Evolutionary conservation across 2,329 filamentous ascomycete species (phyloP).

Genomic region (Talaromyces sp.): DNA sequence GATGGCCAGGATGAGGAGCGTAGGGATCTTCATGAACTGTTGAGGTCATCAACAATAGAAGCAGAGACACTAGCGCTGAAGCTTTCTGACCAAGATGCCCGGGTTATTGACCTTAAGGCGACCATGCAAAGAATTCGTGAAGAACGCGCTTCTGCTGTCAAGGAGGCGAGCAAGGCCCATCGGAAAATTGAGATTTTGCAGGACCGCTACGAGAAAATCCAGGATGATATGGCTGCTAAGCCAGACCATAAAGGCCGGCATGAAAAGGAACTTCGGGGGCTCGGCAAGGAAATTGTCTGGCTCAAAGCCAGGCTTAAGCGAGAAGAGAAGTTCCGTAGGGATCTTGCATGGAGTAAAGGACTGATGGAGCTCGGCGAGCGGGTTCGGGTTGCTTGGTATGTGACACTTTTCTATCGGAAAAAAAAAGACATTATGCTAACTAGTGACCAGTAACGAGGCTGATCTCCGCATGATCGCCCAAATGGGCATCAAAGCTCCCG

Average conservation of each 20-base stretch:
- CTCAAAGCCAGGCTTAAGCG: conserved; percentile 75
- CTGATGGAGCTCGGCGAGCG: conserved; percentile 76
- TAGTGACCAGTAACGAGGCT: conserved; percentile 71
- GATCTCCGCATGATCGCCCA: conserved; percentile 80
- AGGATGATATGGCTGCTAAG: conserved; percentile 39
- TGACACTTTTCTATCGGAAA: conserved; percentile 23
- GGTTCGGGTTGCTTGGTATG: conserved; percentile 68
- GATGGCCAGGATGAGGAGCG: conserved; percentile 41
- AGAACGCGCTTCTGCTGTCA: conserved; percentile 39
- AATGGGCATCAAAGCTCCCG: conserved; percentile 63
- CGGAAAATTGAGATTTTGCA: conserved; percentile 45
- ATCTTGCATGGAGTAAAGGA: conserved; percentile 81
- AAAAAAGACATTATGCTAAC: conserved; percentile 2
- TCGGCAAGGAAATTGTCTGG: conserved; percentile 87
- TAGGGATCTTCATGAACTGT: conserved; percentile 41
- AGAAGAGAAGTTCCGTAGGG: conserved; percentile 73
- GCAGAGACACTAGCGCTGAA: conserved; percentile 67
- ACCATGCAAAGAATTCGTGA: conserved; percentile 62
- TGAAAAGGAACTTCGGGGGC: conserved; percentile 68
- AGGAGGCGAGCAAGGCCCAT: conserved; percentile 36
- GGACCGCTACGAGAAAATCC: conserved; percentile 60
- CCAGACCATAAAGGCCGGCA: conserved; percentile 42
- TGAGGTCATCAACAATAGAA: conserved; percentile 45
- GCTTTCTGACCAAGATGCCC: conserved; percentile 63
- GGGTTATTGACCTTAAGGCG: conserved; percentile 50